A percentile compares a stretch with the other conserved stretches of the same genome.
phyloP scores from a whole-genome alignment of 2,329 filamentous ascomycete species.

The Zarea fungicola region DNA sequence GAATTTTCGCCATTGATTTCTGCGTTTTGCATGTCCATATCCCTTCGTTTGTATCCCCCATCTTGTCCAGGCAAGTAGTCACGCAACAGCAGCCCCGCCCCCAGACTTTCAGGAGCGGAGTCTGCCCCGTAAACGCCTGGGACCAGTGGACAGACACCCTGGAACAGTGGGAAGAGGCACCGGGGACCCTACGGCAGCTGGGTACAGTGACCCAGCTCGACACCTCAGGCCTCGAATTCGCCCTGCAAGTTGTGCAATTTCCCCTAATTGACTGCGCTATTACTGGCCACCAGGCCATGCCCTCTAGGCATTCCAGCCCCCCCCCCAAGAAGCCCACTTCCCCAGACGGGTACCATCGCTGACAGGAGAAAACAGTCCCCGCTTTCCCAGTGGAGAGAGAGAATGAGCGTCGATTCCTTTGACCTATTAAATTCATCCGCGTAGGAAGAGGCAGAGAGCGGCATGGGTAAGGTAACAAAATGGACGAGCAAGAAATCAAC shows the following conservation, averaged over 20 bases:
- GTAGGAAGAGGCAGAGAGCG: background rate
- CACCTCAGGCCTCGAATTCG: too few relatives aligned
- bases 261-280: background rate
- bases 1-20: conserved; percentile 1
- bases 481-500: too few relatives aligned
- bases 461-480: background rate
- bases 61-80: background rate
- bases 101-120: conserved; percentile 5
- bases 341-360: conserved; percentile 12
- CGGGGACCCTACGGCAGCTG: too few relatives aligned
- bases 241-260: too few relatives aligned
- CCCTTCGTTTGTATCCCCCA: background rate
- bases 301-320: background rate
- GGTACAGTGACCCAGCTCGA: background rate
- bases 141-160: background rate
- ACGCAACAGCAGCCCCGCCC: conserved; percentile 2
- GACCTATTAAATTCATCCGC: too few relatives aligned
- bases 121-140: background rate
- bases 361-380: background rate
- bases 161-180: background rate
- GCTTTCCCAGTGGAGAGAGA: background rate
- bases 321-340: conserved; percentile 1
- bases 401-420: background rate
- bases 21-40: background rate
- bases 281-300: background rate